A percentile compares a stretch with the other conserved stretches of the same genome.
Evolutionary conservation across 2,329 filamentous ascomycete genomes (phyloP).

Genomic region (Thielaviopsis populi): DNA sequence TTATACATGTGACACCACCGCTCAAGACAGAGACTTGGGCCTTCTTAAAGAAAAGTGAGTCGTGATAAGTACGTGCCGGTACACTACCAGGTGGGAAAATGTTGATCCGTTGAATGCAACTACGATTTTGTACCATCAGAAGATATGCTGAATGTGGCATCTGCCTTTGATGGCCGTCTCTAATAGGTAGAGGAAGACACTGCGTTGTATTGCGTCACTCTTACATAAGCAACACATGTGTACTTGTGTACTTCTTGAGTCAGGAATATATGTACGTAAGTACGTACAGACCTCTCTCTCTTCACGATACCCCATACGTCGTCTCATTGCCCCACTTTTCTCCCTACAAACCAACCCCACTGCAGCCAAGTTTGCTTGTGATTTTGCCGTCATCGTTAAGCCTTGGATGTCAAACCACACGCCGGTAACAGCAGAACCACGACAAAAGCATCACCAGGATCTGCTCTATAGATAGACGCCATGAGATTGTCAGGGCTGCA

Average conservation of each 20-base stretch:
- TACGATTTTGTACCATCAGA: not conserved
- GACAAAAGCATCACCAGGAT: not conserved
- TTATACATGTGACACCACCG: no score
- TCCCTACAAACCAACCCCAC: not conserved
- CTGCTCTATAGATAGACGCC: not conserved
- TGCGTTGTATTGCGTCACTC: no score
- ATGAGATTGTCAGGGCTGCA: slow-evolving; percentile 68
- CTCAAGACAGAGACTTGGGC: no score
- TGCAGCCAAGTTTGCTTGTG: not conserved
- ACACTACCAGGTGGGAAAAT: not conserved
- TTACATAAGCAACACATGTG: no score
- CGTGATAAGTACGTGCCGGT: not conserved
- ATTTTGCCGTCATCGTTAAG: not conserved
- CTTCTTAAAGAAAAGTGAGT: not conserved
- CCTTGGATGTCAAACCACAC: not conserved
- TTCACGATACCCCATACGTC: no score
- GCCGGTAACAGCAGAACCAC: not conserved
- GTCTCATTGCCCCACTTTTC: not conserved
- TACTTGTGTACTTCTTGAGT: no score
- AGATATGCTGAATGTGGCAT: no score
- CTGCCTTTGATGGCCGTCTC: no score
- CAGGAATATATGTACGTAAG: no score
- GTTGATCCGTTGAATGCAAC: not conserved
- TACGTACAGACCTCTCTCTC: no score
- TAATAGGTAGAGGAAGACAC: no score